Conservation (phyloP, 2,329 filamentous ascomycete genomes). For the Coleophoma cylindrospora region DNA sequence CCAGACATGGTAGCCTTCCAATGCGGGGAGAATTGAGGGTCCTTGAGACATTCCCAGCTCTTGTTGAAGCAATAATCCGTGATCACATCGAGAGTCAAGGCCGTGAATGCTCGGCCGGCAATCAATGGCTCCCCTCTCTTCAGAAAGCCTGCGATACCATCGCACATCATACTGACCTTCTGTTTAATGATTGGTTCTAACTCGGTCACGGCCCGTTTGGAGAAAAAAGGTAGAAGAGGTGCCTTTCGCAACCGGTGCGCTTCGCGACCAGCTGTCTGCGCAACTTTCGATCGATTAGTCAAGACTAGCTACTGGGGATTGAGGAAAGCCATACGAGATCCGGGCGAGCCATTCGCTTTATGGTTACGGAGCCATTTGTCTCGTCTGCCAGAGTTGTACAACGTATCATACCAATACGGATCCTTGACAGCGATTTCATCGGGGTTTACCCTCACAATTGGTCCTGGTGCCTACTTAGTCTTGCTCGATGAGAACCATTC, state of each 20-base stretch:
- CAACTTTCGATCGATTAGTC: too few species aligned
- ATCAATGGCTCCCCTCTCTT: neutral
- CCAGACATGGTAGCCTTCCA: too few species aligned
- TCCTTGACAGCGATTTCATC: neutral
- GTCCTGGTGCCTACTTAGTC: neutral
- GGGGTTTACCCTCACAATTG: neutral
- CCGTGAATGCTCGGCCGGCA: neutral
- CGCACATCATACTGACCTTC: neutral
- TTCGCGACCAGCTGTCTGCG: neutral
- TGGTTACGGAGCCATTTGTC: neutral
- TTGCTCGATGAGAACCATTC: neutral
- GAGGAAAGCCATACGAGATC: neutral
- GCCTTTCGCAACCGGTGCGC: neutral
- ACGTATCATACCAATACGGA: neutral
- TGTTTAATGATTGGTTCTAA: neutral
- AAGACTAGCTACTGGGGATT: neutral
- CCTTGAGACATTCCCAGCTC: neutral
- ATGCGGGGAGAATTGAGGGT: neutral
- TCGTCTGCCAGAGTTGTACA: neutral
- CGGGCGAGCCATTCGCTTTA: neutral
- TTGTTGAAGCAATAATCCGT: neutral
- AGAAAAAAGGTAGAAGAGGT: neutral
- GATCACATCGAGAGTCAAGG: neutral
- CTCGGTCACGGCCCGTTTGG: neutral
- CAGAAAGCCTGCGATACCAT: neutral